A percentile compares a stretch with the other conserved stretches of the same genome.
These are phyloP conservation scores for Skeletonema grethae DNA, from an alignment of 108 stramenopile genomes.

Conservation along the genomic window DNA sequence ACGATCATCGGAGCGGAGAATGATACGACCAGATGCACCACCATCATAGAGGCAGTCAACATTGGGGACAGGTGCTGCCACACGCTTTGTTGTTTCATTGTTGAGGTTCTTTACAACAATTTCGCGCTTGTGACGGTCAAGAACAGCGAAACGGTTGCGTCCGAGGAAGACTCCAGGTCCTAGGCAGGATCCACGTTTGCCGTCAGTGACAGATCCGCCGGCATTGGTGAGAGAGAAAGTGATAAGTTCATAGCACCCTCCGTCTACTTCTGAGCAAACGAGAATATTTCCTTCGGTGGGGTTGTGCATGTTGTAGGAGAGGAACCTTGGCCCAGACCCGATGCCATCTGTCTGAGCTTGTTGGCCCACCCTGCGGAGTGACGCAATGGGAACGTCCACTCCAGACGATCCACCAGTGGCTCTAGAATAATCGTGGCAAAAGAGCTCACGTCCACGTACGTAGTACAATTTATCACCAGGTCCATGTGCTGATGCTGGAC, in stretches of 20 bases:
- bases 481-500: constrained; percentile 88
- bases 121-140: constrained; percentile 91
- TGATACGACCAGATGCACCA: constrained; percentile 92
- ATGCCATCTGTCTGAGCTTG: constrained; percentile 93
- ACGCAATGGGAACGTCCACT: constrained; percentile 90
- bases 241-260: constrained; percentile 95
- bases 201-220: constrained; percentile 84
- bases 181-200: constrained; percentile 91
- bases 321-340: constrained; percentile 88
- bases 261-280: constrained; percentile 90
- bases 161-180: constrained; percentile 94
- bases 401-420: constrained; percentile 63
- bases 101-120: constrained; percentile 96
- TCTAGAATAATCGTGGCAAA: constrained; percentile 88
- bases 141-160: constrained; percentile 94
- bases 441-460: constrained; percentile 95
- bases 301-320: constrained; percentile 96
- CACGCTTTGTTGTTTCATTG: constrained; percentile 94
- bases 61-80: constrained; percentile 89
- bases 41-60: constrained; percentile 93
- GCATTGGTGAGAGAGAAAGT: constrained; percentile 84
- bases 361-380: constrained; percentile 89
- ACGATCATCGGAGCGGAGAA: constrained; percentile 93
- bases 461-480: constrained; percentile 88
- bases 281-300: constrained; percentile 91